Percentiles rank a stretch among this genome's conserved stretches.
These are phyloP conservation scores for Phytopythium delawarense DNA, from an alignment of 352 stramenopile species.

Conservation along the genomic window DNA sequence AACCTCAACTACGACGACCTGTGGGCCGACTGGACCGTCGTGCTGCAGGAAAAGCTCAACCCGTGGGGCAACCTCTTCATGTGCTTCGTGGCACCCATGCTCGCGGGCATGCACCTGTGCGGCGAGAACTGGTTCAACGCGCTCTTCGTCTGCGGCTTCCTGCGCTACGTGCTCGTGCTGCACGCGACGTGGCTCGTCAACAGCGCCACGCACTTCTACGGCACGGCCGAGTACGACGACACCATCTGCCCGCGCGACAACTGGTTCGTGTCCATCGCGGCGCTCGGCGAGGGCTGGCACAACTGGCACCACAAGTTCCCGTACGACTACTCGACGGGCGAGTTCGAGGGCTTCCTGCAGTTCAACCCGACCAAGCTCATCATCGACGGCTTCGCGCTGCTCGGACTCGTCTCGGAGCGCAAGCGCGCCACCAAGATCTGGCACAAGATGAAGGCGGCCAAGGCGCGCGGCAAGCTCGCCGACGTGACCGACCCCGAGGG, in stretches of 20 bases:
- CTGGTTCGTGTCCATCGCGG: slow-evolving; percentile 92
- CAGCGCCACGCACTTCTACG: slow-evolving; percentile 96
- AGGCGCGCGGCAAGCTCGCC: slow-evolving; percentile 26
- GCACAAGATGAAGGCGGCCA: slow-evolving; percentile 80
- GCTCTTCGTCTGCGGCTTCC: slow-evolving; percentile 93
- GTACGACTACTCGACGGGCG: slow-evolving; percentile 97
- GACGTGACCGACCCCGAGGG: slow-evolving; percentile 35
- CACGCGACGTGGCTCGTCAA: slow-evolving; percentile 98
- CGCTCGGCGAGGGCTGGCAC: slow-evolving; percentile 97
- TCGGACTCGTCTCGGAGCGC: slow-evolving; percentile 92
- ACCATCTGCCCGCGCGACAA: slow-evolving; percentile 94
- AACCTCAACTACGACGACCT: slow-evolving; percentile 97
- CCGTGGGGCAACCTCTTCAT: slow-evolving; percentile 98
- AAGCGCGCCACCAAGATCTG: slow-evolving; percentile 93
- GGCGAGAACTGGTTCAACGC: slow-evolving; percentile 93
- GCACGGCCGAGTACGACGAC: slow-evolving; percentile 96
- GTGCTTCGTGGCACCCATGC: slow-evolving; percentile 95
- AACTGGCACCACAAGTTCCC: slow-evolving; percentile 99
- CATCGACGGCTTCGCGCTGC: slow-evolving; percentile 90
- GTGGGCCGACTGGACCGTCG: slow-evolving; percentile 93
- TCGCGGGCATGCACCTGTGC: slow-evolving; percentile 83
- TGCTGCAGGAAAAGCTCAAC: slow-evolving; percentile 96
- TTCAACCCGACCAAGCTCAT: slow-evolving; percentile 98
- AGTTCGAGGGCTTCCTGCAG: slow-evolving; percentile 93
- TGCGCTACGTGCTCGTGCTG: slow-evolving; percentile 93